These are phyloP conservation scores for Cryptococcus sp. DNA, from an alignment of 1,284 basidiomycete species.

Conservation along the genomic window DNA sequence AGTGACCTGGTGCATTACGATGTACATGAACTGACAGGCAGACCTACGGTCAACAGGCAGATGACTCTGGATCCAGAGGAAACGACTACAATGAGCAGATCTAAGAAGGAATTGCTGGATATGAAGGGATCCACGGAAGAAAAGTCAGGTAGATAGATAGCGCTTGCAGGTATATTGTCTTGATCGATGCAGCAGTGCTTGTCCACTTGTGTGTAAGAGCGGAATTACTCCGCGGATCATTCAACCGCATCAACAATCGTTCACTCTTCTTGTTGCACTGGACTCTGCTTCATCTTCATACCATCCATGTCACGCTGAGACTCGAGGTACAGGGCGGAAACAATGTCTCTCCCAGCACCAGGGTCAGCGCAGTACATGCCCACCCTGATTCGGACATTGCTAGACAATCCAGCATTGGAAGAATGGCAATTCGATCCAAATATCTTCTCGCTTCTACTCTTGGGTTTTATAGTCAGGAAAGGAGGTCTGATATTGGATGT, in stretches of 20 bases:
- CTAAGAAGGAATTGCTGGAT: too few species aligned
- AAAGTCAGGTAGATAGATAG: too few species aligned
- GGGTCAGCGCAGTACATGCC: not conserved
- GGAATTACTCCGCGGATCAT: too few species aligned
- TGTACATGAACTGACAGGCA: slow-evolving; percentile 1
- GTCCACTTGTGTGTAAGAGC: too few species aligned
- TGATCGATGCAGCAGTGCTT: too few species aligned
- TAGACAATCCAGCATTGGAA: slow-evolving; percentile 4
- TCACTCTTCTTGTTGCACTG: too few species aligned
- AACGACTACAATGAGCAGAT: slow-evolving; percentile 18
- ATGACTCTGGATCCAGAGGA: slow-evolving; percentile 19
- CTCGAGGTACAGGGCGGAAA: not conserved
- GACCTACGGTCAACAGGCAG: slow-evolving; percentile 19
- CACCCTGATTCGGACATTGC: slow-evolving; percentile 7
- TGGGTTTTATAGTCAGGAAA: slow-evolving; percentile 27
- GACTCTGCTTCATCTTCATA: too few species aligned
- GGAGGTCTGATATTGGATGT: slow-evolving; percentile 39
- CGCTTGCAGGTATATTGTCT: too few species aligned
- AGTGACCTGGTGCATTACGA: not conserved
- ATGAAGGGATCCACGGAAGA: too few species aligned
- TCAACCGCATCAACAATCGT: too few species aligned
- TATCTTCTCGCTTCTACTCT: slow-evolving; percentile 29
- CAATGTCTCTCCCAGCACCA: not conserved
- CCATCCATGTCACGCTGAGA: too few species aligned
- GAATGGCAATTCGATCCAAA: slow-evolving; percentile 27